These are phyloP conservation scores for Mytilinidion resinicola DNA, from an alignment of 495 filamentous ascomycete species.

Conservation along the genomic window DNA sequence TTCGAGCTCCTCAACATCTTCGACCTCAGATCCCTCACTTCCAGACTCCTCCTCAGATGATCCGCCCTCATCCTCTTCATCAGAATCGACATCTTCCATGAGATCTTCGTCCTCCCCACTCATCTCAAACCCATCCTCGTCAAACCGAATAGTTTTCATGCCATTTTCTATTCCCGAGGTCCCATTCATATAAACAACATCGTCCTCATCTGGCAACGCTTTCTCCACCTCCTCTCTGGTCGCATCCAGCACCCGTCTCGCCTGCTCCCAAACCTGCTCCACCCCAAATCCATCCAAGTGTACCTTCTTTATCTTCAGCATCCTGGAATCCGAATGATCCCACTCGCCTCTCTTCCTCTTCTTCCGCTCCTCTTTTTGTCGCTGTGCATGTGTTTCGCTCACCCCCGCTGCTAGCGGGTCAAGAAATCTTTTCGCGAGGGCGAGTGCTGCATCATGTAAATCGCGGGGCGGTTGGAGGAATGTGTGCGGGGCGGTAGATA, in stretches of 20 bases:
- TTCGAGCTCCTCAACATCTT: slow-evolving; percentile 39
- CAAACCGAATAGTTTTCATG: slow-evolving; percentile 36
- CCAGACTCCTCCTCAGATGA: slow-evolving; percentile 31
- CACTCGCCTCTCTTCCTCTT: slow-evolving; percentile 59
- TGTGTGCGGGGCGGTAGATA: slow-evolving; percentile 44
- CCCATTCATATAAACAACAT: slow-evolving; percentile 1
- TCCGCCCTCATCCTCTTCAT: slow-evolving; percentile 39
- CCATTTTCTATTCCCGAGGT: slow-evolving; percentile 6
- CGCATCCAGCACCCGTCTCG: slow-evolving; percentile 65
- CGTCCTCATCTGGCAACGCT: slow-evolving; percentile 25
- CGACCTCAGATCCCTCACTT: slow-evolving; percentile 37
- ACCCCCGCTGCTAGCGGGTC: slow-evolving; percentile 68
- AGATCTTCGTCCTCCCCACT: slow-evolving; percentile 27
- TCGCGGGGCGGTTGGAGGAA: slow-evolving; percentile 64
- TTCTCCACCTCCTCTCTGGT: slow-evolving; percentile 47
- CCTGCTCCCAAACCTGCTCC: slow-evolving; percentile 92
- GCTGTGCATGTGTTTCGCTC: slow-evolving; percentile 46
- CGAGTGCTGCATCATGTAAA: slow-evolving; percentile 58
- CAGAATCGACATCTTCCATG: slow-evolving; percentile 31
- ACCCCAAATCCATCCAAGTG: slow-evolving; percentile 83
- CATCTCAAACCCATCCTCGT: slow-evolving; percentile 43
- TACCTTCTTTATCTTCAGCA: slow-evolving; percentile 66
- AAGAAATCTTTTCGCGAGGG: slow-evolving; percentile 66
- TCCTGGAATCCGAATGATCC: slow-evolving; percentile 35
- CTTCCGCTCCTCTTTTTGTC: slow-evolving; percentile 41